Evolutionary conservation across 495 filamentous ascomycete species (phyloP), one percentile per base, ranked within the genome.

Genomic region (Acidiella bohemica): DNA sequence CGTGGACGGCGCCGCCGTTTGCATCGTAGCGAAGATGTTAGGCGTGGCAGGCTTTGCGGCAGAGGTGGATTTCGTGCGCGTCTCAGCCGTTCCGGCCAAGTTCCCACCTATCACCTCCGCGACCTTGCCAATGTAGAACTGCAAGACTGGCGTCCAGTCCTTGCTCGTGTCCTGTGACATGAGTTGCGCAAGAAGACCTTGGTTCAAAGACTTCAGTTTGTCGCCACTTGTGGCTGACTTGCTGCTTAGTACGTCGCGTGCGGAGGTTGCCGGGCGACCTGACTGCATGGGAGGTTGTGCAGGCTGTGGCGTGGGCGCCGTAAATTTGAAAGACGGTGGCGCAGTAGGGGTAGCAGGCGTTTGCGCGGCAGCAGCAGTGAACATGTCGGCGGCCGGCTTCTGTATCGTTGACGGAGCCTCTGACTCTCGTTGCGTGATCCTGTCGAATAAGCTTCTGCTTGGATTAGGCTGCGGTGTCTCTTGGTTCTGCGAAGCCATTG

Each of bases 401-500:
- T 34, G 36, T 10, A 35, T 19, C 3, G 38, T 49, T 5, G 42
- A 39, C n/a, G 34, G 37, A 12, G 41, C 5, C 29, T 36, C 16
- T 6, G 36, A 25, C 11, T 44, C 36, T 21, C 34, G 5, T 11
- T 19, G 19, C 1, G 26, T 44, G 14, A 51, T 42, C 19, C 45
- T 44, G 10, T 44, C 39, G 28, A 52, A 52, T 32, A 52, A 19
- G 26, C 45, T 48, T 21, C 33, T 43, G 25, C 48, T 39, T 21
- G 27, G 10, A 23, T 34, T 35, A 8, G 14, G 23, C 16, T 28
- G 17, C 8, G 23, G 23, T 3, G 26, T 16, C 14, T 28, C 14
- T 20, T 39, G 24, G 21, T 13, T 5, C 18, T 32, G 10, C 2
- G 29, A 33, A 23, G 14, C 14, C 7, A 20, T 24, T 12, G 27